These are phyloP conservation scores for Goniomonas avonlea DNA, from an alignment of 78 protist species.

Conservation along the genomic window DNA sequence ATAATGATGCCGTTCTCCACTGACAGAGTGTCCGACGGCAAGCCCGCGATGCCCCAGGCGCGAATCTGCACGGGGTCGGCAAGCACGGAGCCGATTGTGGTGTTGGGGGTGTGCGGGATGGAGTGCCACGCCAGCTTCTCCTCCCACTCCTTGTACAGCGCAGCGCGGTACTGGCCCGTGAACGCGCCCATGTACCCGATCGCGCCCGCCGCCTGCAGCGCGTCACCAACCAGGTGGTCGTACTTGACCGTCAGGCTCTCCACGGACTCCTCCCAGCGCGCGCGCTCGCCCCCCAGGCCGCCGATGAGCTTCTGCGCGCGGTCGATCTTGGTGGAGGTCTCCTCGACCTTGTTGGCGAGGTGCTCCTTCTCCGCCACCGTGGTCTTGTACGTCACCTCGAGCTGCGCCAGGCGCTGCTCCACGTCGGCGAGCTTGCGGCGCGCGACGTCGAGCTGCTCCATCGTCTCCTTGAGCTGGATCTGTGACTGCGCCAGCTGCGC, in stretches of 20 bases:
- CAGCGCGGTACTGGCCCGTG: constrained; percentile 48
- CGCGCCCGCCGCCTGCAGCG: constrained; percentile 55
- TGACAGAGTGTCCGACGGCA: constrained; percentile 75
- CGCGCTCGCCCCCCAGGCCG: constrained; percentile 70
- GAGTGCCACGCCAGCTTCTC: constrained; percentile 1
- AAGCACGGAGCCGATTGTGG: constrained; percentile 3
- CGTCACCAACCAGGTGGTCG: constrained; percentile 51
- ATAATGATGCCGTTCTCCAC: constrained; percentile 72
- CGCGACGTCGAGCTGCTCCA: constrained; percentile 31
- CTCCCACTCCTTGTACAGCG: constrained; percentile 42
- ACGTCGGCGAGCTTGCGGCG: constrained; percentile 36
- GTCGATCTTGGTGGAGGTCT: constrained; percentile 35
- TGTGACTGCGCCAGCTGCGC: constrained; percentile 38
- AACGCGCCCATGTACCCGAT: constrained; percentile 71
- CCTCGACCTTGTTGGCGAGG: constrained; percentile 45
- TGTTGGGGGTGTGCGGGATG: constrained; percentile 27
- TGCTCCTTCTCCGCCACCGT: not conserved
- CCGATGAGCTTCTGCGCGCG: constrained; percentile 64
- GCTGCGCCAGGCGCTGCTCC: constrained; percentile 42
- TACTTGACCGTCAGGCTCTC: not conserved
- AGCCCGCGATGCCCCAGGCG: constrained; percentile 59
- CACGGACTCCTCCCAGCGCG: constrained; percentile 57
- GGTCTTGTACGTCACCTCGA: constrained; percentile 42
- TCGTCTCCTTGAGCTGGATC: constrained; percentile 37
- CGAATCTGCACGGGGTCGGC: constrained; percentile 62